phyloP scores from a whole-genome alignment of 1,284 basidiomycete genomes.

The Apiotrichum montevideense region DNA sequence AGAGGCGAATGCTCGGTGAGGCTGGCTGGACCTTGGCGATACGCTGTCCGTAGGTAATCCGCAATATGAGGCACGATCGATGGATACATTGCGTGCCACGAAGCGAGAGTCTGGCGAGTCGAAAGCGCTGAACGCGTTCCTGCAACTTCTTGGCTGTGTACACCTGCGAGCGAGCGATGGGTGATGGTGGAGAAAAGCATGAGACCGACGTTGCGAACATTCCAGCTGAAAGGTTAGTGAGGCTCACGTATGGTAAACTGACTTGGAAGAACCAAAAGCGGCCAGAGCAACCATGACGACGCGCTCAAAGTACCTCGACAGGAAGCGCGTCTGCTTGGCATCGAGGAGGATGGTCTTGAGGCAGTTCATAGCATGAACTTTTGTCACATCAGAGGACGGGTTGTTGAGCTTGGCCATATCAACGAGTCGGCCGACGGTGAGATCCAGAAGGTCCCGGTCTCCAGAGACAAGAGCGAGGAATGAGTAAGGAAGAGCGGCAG shows the following conservation, averaged over 20 bases:
- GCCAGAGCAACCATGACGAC: constrained; percentile 38
- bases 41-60: constrained; percentile 13
- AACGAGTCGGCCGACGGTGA: constrained; percentile 25
- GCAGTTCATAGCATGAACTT: constrained; percentile 46
- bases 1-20: constrained; percentile 33
- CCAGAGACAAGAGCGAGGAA: constrained; percentile 37
- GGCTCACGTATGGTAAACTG: constrained; percentile 6
- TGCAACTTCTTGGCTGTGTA: constrained; percentile 27
- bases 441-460: constrained; percentile 30
- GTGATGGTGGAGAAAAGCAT: constrained; percentile 44
- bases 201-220: constrained; percentile 44
- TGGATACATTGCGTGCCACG: constrained; percentile 37
- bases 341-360: constrained; percentile 45
- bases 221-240: constrained; percentile 36
- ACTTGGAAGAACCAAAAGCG: constrained; percentile 42
- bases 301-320: constrained; percentile 36
- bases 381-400: constrained; percentile 33
- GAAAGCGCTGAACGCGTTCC: constrained; percentile 26
- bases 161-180: constrained; percentile 32
- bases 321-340: constrained; percentile 32
- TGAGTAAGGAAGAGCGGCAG: constrained; percentile 42
- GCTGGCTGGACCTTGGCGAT: constrained; percentile 1
- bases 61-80: constrained; percentile 31
- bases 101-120: constrained; percentile 28
- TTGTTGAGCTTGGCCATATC: constrained; percentile 30